Percentiles rank a stretch among this genome's conserved stretches.
Conservation (phyloP, 495 filamentous ascomycete genomes). For the Chlorociboria aeruginascens region DNA sequence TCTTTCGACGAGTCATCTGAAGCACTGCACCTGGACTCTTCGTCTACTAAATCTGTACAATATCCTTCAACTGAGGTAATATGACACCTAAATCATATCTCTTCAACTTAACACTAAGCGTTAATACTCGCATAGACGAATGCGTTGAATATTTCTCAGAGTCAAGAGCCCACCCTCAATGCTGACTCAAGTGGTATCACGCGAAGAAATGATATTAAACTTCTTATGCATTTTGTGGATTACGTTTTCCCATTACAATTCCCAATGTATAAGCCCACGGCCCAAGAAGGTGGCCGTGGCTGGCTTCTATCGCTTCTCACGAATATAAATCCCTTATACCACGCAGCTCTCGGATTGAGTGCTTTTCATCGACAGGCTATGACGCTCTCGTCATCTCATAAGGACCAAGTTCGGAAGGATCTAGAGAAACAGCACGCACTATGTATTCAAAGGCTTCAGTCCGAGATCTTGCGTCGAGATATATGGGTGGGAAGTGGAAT, state of each 20-base stretch:
- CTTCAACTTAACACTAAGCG: too few species aligned
- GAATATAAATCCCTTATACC: background rate
- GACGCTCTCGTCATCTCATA: background rate
- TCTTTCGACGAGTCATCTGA: too few species aligned
- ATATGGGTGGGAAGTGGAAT: background rate
- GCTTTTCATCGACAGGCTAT: background rate
- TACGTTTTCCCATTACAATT: conserved; percentile 1
- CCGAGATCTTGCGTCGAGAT: background rate
- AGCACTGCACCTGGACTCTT: too few species aligned
- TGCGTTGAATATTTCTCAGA: too few species aligned
- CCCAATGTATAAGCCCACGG: background rate
- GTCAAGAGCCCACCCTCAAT: too few species aligned
- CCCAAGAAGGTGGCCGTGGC: background rate
- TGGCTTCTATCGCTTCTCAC: conserved; percentile 1
- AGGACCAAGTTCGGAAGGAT: background rate
- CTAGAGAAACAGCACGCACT: background rate
- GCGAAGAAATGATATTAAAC: too few species aligned
- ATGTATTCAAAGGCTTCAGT: background rate
- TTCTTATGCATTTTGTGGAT: conserved; percentile 2
- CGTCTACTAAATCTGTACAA: too few species aligned
- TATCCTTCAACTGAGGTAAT: too few species aligned
- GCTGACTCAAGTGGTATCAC: too few species aligned
- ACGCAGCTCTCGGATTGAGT: conserved; percentile 1
- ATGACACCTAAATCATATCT: too few species aligned
- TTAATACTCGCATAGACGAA: too few species aligned